Percentiles rank a stretch among this genome's conserved stretches.
Conservation (phyloP, 441 rosid genomes). For the Populus hybrid region DNA sequence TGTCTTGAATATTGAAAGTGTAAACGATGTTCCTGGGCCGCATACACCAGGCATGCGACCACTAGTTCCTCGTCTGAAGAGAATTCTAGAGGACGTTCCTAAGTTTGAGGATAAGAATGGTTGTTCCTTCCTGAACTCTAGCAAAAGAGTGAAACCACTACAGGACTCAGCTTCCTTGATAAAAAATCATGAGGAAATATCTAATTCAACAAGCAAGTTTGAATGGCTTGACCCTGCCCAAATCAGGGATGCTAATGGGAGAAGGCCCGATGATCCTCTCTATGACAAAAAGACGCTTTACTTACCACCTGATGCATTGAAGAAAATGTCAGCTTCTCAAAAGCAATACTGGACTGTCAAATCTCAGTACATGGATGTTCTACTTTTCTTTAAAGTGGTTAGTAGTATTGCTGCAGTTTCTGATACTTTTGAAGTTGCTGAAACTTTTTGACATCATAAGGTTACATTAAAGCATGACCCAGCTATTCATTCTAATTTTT, state of each 20-base stretch:
- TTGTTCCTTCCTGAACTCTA: conserved; percentile 33
- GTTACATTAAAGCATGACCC: background rate
- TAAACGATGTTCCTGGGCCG: conserved; percentile 55
- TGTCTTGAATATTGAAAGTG: conserved; percentile 22
- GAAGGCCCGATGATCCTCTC: conserved; percentile 79
- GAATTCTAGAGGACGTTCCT: conserved; percentile 51
- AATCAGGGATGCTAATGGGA: conserved; percentile 74
- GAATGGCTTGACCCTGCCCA: conserved; percentile 85
- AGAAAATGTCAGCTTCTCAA: conserved; percentile 90
- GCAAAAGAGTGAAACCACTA: conserved; percentile 59
- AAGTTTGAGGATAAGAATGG: conserved; percentile 31
- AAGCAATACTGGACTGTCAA: conserved; percentile 90
- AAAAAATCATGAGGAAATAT: conserved; percentile 33
- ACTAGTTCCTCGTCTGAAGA: conserved; percentile 59
- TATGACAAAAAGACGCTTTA: conserved; percentile 72
- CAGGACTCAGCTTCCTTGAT: conserved; percentile 34
- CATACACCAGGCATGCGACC: conserved; percentile 73
- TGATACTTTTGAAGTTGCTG: background rate
- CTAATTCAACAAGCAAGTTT: conserved; percentile 63
- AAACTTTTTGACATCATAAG: background rate
- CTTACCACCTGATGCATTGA: conserved; percentile 68
- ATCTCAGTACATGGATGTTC: conserved; percentile 83
- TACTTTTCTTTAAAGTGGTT: conserved; percentile 98
- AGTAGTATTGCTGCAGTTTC: conserved; percentile 29
- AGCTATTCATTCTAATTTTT: background rate